Evolutionary conservation across 306 rosid species (phyloP).

Genomic region (Quillaja saponaria): DNA sequence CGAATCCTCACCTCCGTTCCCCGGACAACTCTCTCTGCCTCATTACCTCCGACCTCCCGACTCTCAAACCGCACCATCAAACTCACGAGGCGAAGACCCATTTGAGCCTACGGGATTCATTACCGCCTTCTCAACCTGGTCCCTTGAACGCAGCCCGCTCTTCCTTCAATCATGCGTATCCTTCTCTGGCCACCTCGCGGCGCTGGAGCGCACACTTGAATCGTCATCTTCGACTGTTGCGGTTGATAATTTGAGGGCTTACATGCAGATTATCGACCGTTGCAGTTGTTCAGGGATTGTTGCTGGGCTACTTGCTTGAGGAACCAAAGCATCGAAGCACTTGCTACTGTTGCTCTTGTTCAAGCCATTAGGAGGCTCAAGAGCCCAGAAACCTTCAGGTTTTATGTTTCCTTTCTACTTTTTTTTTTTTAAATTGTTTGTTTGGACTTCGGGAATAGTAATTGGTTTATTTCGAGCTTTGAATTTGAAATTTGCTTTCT

Average conservation of each 20-base stretch:
- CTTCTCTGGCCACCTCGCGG: slow-evolving; percentile 95
- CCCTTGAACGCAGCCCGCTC: slow-evolving; percentile 82
- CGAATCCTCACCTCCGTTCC: slow-evolving; percentile 82
- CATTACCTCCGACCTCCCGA: slow-evolving; percentile 86
- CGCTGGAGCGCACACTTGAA: slow-evolving; percentile 87
- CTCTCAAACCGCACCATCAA: slow-evolving; percentile 29
- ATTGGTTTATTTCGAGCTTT: background rate
- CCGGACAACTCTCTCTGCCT: slow-evolving; percentile 94
- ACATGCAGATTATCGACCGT: slow-evolving; percentile 94
- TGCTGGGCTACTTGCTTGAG: slow-evolving; percentile 95
- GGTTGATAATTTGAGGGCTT: slow-evolving; percentile 87
- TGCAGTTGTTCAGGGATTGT: slow-evolving; percentile 92
- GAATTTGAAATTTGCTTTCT: background rate
- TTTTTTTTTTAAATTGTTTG: too few species aligned
- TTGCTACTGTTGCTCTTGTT: slow-evolving; percentile 96
- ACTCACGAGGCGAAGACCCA: slow-evolving; percentile 58
- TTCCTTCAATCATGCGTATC: slow-evolving; percentile 75
- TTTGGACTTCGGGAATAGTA: background rate
- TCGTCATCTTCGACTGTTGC: slow-evolving; percentile 66
- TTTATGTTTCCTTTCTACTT: background rate
- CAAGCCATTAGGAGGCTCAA: slow-evolving; percentile 96
- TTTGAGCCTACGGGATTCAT: slow-evolving; percentile 95
- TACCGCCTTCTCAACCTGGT: slow-evolving; percentile 91
- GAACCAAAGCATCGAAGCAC: slow-evolving; percentile 95
- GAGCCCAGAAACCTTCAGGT: slow-evolving; percentile 97